Percentiles rank a stretch among this genome's conserved stretches.
phyloP scores from a whole-genome alignment of 805 yeast genomes.

The Suhomyces pyralidae region DNA sequence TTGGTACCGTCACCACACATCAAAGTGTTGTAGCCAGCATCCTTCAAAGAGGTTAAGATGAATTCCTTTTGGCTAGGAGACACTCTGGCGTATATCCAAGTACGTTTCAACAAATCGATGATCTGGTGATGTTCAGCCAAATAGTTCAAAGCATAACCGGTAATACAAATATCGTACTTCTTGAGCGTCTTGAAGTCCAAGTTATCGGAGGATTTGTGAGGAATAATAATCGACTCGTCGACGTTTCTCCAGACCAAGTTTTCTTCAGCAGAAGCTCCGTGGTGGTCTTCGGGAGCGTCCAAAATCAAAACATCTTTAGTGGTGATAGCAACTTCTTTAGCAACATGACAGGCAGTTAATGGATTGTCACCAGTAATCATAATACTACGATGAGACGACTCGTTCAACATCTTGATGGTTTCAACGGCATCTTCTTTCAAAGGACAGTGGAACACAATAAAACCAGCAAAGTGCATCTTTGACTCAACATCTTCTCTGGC shows the following conservation, averaged over 20 bases:
- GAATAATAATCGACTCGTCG: conserved; percentile 67
- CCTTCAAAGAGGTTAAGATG: conserved; percentile 76
- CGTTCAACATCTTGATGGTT: conserved; percentile 87
- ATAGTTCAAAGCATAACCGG: conserved; percentile 82
- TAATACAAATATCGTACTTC: conserved; percentile 80
- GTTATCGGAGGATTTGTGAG: conserved; percentile 58
- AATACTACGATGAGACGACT: conserved; percentile 90
- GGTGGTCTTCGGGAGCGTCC: conserved; percentile 77
- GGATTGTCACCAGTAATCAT: conserved; percentile 99
- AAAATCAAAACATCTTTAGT: conserved; percentile 80
- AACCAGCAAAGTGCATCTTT: conserved; percentile 79
- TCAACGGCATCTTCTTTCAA: conserved; percentile 90
- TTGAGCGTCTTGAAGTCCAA: conserved; percentile 57
- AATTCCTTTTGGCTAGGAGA: conserved; percentile 96
- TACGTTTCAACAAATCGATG: conserved; percentile 70
- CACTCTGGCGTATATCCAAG: conserved; percentile 98
- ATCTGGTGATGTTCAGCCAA: conserved; percentile 68
- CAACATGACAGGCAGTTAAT: conserved; percentile 96
- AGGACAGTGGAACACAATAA: conserved; percentile 96
- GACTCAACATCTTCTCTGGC: conserved; percentile 76
- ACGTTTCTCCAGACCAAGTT: conserved; percentile 83
- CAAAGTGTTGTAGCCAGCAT: conserved; percentile 85
- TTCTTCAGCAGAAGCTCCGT: conserved; percentile 42
- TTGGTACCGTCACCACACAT: conserved; percentile 99
- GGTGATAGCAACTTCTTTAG: conserved; percentile 85